A percentile compares a stretch with the other conserved stretches of the same genome.
These are phyloP conservation scores for Cladophialophora chaetospira DNA, from an alignment of 2,329 filamentous ascomycete species.

Conservation along the genomic window DNA sequence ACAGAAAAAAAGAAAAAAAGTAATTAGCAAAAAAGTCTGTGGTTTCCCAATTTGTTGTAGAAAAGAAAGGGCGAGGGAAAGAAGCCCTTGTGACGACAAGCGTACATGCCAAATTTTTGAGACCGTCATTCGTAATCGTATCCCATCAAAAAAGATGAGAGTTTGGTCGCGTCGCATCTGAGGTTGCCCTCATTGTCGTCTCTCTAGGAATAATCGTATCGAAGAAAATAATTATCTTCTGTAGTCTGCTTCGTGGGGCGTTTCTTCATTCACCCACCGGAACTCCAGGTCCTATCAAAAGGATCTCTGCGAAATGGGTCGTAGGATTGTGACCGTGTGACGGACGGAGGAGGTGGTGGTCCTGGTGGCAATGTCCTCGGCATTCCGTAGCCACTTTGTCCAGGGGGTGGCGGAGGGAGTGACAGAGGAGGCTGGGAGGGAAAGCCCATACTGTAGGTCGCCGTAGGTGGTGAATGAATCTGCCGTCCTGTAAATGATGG, in stretches of 20 bases:
- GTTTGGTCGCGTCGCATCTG: conserved; percentile 24
- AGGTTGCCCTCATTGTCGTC: conserved; percentile 31
- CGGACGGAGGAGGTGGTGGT: conserved; percentile 13
- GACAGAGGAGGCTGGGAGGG: conserved; percentile 22
- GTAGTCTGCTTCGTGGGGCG: not conserved
- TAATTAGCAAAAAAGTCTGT: conserved; percentile 17
- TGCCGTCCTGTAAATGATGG: conserved; percentile 20
- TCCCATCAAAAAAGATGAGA: conserved; percentile 13
- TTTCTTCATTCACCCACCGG: conserved; percentile 14
- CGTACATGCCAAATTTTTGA: conserved; percentile 21
- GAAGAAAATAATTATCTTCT: conserved; percentile 10
- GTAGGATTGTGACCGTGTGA: conserved; percentile 27
- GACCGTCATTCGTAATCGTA: conserved; percentile 26
- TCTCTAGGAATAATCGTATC: conserved; percentile 29
- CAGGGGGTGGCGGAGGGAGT: conserved; percentile 19
- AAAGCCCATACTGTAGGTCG: conserved; percentile 12
- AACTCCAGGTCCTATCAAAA: conserved; percentile 25
- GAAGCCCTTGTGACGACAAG: conserved; percentile 25
- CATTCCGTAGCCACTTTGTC: conserved; percentile 20
- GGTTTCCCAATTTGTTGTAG: conserved; percentile 14
- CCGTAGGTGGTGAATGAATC: conserved; percentile 21
- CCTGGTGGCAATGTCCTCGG: conserved; percentile 22
- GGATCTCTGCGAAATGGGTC: conserved; percentile 31
- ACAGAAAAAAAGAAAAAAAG: conserved; percentile 5
- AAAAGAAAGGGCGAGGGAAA: conserved; percentile 8